Percentiles rank a stretch among this genome's conserved stretches.
These are phyloP conservation scores for Phytophthora podocarpi DNA, from an alignment of 352 stramenopile species.

Conservation along the genomic window DNA sequence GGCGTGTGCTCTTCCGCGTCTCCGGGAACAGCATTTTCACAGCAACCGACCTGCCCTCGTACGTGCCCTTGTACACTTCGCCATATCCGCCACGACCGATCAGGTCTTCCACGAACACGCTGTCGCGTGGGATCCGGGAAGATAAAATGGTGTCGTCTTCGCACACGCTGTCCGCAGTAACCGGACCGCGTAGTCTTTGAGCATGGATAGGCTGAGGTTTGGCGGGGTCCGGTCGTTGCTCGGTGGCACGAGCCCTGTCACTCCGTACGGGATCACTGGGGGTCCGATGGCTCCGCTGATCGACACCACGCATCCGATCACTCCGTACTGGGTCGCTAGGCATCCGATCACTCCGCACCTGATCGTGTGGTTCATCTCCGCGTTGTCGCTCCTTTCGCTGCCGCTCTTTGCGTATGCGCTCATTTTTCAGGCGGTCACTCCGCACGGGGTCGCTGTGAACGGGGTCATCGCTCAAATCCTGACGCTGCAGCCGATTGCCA, in stretches of 20 bases:
- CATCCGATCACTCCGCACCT: not conserved
- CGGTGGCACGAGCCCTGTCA: not conserved
- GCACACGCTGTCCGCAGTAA: slow-evolving; percentile 44
- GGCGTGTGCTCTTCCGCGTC: slow-evolving; percentile 36
- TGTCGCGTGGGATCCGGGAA: slow-evolving; percentile 48
- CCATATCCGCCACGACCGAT: slow-evolving; percentile 57
- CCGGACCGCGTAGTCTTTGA: slow-evolving; percentile 25
- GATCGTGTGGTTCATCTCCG: slow-evolving; percentile 7
- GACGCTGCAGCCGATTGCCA: slow-evolving; percentile 19
- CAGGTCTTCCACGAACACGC: slow-evolving; percentile 40
- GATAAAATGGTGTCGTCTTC: slow-evolving; percentile 52
- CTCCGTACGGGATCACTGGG: slow-evolving; percentile 25
- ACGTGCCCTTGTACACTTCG: slow-evolving; percentile 57
- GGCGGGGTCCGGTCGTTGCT: not conserved
- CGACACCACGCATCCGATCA: slow-evolving; percentile 13
- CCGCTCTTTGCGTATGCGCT: slow-evolving; percentile 15
- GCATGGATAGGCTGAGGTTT: slow-evolving; percentile 21
- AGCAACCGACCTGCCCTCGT: slow-evolving; percentile 38
- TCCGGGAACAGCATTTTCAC: slow-evolving; percentile 62
- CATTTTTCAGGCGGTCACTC: slow-evolving; percentile 20
- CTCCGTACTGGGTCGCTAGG: slow-evolving; percentile 10
- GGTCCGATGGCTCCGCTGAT: slow-evolving; percentile 3
- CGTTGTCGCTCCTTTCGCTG: slow-evolving; percentile 18
- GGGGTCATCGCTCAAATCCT: slow-evolving; percentile 22
- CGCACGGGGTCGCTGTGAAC: slow-evolving; percentile 23